These are phyloP conservation scores for Amauroascus verrucosus DNA, from an alignment of 2,329 filamentous ascomycete species.

Conservation along the genomic window DNA sequence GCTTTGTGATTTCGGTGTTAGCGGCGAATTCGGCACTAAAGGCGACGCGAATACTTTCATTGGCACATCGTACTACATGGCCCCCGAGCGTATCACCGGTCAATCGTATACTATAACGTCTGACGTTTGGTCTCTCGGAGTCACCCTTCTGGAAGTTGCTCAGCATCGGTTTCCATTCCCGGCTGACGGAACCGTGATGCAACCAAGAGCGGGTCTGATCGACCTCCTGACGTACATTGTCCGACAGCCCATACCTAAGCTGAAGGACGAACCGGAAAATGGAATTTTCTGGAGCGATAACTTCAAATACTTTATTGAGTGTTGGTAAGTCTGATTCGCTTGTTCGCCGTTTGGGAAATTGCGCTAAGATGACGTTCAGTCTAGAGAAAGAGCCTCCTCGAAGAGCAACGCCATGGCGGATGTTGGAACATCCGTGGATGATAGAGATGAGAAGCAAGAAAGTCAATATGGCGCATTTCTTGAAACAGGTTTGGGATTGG, in stretches of 20 bases:
- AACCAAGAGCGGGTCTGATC: conserved; percentile 82
- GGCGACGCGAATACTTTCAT: conserved; percentile 98
- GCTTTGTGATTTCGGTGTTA: conserved; percentile 96
- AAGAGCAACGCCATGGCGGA: conserved; percentile 90
- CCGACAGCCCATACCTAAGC: conserved; percentile 81
- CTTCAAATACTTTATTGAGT: conserved; percentile 99
- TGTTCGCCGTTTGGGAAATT: not conserved
- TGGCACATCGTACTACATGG: conserved; percentile 98
- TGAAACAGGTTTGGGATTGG: conserved; percentile 96
- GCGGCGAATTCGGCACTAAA: conserved; percentile 95
- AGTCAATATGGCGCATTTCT: conserved; percentile 93
- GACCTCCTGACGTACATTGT: conserved; percentile 97
- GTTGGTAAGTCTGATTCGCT: conserved; percentile 62
- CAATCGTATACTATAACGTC: conserved; percentile 98
- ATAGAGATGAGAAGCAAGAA: conserved; percentile 89
- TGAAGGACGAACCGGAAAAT: conserved; percentile 87
- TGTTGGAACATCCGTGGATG: conserved; percentile 99
- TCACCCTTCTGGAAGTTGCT: conserved; percentile 96
- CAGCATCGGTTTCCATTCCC: conserved; percentile 98
- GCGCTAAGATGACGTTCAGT: conserved; percentile 40
- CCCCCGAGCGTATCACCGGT: conserved; percentile 91
- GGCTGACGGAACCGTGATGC: conserved; percentile 90
- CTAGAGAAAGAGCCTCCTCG: conserved; percentile 84
- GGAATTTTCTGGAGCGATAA: conserved; percentile 91
- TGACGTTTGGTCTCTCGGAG: conserved; percentile 95